phyloP scores from a whole-genome alignment of 768 basidiomycete genomes.

The Kwoniella bestiolae region DNA sequence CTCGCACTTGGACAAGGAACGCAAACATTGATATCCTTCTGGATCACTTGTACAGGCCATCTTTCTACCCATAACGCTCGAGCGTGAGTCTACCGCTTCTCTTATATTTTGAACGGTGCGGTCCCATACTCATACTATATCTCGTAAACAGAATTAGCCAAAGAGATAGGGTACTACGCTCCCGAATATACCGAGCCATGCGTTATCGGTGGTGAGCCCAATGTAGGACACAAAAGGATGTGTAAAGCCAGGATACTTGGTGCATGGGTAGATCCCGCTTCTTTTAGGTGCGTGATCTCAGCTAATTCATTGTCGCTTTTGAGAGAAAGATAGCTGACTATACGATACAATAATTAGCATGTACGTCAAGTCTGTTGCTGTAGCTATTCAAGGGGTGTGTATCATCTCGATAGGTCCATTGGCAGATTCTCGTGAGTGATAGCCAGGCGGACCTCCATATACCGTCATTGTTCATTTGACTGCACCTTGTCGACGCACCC shows the following conservation, averaged over 20 bases:
- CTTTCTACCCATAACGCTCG: constrained; percentile 55
- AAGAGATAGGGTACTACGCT: constrained; percentile 80
- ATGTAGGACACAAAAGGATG: constrained; percentile 56
- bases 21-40: too few relatives aligned
- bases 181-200: constrained; percentile 74
- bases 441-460: too few relatives aligned
- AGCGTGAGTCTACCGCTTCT: constrained; percentile 53
- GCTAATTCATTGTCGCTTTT: neutral
- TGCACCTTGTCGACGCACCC: neutral
- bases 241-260: constrained; percentile 84
- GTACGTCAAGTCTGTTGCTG: constrained; percentile 84
- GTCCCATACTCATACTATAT: constrained; percentile 67
- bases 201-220: constrained; percentile 21
- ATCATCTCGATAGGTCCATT: constrained; percentile 93
- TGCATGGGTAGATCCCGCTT: constrained; percentile 86
- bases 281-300: constrained; percentile 71
- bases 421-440: constrained; percentile 85
- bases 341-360: constrained; percentile 62
- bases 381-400: constrained; percentile 86
- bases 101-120: constrained; percentile 78
- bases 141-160: constrained; percentile 85
- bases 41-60: constrained; percentile 45
- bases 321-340: constrained; percentile 20
- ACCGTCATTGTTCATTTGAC: neutral
- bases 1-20: too few relatives aligned